Percentiles rank a stretch among this genome's conserved stretches.
Evolutionary conservation across 352 stramenopile species (phyloP).

Genomic region (Pythium monospermum): DNA sequence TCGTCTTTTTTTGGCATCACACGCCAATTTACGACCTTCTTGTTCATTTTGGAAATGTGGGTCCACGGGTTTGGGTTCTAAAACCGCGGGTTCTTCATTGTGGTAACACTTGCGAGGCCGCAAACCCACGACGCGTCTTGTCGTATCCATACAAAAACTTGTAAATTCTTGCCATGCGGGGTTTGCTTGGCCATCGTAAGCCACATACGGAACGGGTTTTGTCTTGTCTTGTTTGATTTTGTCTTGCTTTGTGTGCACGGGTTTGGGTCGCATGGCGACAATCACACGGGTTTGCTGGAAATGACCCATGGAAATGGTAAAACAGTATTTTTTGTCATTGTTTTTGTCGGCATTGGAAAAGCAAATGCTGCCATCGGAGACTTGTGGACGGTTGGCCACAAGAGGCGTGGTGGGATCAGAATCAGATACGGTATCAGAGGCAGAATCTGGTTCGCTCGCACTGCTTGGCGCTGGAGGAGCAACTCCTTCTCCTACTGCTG

Average conservation of each 20-base stretch:
- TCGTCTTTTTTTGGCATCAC: conserved; percentile 53
- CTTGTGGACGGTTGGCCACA: conserved; percentile 28
- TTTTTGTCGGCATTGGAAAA: conserved; percentile 60
- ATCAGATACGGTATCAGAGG: background rate
- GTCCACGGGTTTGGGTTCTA: conserved; percentile 28
- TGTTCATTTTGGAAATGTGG: conserved; percentile 36
- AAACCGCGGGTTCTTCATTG: conserved; percentile 41
- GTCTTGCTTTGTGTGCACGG: conserved; percentile 8
- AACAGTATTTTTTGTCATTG: conserved; percentile 70
- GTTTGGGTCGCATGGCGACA: conserved; percentile 31
- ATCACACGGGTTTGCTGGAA: conserved; percentile 45
- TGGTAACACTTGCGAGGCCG: conserved; percentile 35
- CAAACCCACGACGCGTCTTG: conserved; percentile 37
- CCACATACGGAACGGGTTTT: conserved; percentile 37
- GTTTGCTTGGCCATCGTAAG: conserved; percentile 42
- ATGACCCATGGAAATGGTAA: conserved; percentile 48
- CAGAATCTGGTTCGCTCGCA: no score
- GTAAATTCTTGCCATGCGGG: conserved; percentile 45
- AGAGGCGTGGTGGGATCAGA: background rate
- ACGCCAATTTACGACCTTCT: conserved; percentile 58
- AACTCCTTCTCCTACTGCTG: background rate
- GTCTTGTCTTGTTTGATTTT: conserved; percentile 11
- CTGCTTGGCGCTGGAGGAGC: background rate
- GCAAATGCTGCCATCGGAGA: conserved; percentile 58
- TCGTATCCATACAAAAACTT: conserved; percentile 58